Conservation (phyloP, 805 yeast species). For the Starmerella riodocensis region DNA sequence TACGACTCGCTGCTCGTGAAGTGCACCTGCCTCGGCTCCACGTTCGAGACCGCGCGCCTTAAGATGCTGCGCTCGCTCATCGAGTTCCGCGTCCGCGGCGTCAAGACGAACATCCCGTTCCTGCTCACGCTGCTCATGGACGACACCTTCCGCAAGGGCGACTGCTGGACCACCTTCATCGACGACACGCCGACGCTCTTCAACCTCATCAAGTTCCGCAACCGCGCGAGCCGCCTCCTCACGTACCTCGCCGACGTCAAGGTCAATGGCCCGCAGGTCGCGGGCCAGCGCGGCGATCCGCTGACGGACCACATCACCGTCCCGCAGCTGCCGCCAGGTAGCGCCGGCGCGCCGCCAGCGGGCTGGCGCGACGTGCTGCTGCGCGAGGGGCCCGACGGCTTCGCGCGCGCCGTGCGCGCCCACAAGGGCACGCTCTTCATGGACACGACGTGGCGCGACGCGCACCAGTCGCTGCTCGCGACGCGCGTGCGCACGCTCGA, state of each 20-base stretch:
- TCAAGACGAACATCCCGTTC: slow-evolving; percentile 95
- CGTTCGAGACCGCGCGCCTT: slow-evolving; percentile 91
- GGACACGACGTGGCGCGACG: slow-evolving; percentile 99
- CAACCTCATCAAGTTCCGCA: slow-evolving; percentile 87
- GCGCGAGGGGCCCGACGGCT: slow-evolving; percentile 74
- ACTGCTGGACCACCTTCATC: slow-evolving; percentile 96
- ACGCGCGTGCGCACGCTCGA: slow-evolving; percentile 95
- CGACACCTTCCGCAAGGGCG: slow-evolving; percentile 71
- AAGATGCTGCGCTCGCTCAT: slow-evolving; percentile 94
- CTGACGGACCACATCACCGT: slow-evolving; percentile 68
- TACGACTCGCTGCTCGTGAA: slow-evolving; percentile 97
- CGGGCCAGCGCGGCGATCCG: slow-evolving; percentile 91
- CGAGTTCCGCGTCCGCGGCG: slow-evolving; percentile 98
- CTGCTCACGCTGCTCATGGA: slow-evolving; percentile 80
- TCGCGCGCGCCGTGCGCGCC: slow-evolving; percentile 75
- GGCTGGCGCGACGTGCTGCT: slow-evolving; percentile 91
- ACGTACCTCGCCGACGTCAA: slow-evolving; percentile 85
- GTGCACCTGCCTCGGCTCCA: slow-evolving; percentile 94
- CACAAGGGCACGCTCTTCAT: slow-evolving; percentile 80
- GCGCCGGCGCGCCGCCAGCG: slow-evolving; percentile 53
- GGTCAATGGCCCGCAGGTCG: slow-evolving; percentile 90
- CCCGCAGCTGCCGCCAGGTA: slow-evolving; percentile 35
- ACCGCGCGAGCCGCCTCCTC: slow-evolving; percentile 90
- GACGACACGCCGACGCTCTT: slow-evolving; percentile 95
- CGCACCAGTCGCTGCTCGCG: slow-evolving; percentile 94